Conservation (phyloP, 2,329 filamentous ascomycete species). For the Paraphaeosphaeria sporulosa region DNA sequence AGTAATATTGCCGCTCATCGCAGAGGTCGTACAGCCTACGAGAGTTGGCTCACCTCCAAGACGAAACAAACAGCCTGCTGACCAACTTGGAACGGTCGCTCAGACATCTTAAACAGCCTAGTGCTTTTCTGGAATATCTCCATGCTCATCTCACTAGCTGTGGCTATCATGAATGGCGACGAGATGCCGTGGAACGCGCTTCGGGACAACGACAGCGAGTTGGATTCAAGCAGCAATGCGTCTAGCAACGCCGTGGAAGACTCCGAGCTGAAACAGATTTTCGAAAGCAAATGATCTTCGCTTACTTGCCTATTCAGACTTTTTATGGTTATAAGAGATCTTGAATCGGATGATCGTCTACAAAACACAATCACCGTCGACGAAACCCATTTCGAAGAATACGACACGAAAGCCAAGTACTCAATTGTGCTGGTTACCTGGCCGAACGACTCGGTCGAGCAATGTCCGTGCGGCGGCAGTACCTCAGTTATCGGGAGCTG, state of each 20-base stretch:
- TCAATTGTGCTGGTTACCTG: conserved; percentile 22
- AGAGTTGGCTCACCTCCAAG: conserved; percentile 38
- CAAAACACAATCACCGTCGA: conserved; percentile 32
- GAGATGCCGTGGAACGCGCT: conserved; percentile 30
- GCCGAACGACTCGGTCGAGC: conserved; percentile 37
- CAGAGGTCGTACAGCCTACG: conserved; percentile 40
- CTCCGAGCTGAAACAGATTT: conserved; percentile 35
- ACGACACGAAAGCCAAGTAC: conserved; percentile 38
- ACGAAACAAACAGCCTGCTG: conserved; percentile 28
- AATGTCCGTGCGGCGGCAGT: conserved; percentile 41
- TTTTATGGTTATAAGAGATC: conserved; percentile 43
- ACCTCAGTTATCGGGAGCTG: conserved; percentile 42
- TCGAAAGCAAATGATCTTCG: conserved; percentile 26
- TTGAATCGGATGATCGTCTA: conserved; percentile 39
- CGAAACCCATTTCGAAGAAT: conserved; percentile 33
- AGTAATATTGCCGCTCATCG: conserved; percentile 46
- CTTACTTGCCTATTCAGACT: conserved; percentile 44
- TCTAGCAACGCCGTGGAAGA: conserved; percentile 6
- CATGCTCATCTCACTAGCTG: too few species aligned
- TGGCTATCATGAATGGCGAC: conserved; percentile 23
- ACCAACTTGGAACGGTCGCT: conserved; percentile 28
- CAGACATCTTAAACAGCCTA: conserved; percentile 20
- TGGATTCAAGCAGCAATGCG: conserved; percentile 10
- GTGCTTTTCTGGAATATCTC: too few species aligned
- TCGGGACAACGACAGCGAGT: conserved; percentile 23